Conservation (phyloP, 2,329 filamentous ascomycete genomes). For the Diaporthe eres region DNA sequence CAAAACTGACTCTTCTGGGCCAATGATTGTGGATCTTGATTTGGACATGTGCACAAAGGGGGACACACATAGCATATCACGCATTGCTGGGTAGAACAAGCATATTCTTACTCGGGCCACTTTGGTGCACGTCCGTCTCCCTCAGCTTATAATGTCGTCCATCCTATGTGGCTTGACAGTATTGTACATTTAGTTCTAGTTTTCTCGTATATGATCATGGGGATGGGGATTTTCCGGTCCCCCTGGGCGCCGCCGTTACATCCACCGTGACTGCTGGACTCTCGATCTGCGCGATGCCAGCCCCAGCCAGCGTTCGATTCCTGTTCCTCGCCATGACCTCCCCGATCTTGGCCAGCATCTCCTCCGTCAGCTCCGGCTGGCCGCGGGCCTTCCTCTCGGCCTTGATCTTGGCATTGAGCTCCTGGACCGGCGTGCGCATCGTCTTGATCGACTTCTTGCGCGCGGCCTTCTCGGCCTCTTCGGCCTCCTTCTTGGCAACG, state of each 20-base stretch:
- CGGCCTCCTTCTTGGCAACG: slow-evolving; percentile 63
- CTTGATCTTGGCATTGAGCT: slow-evolving; percentile 70
- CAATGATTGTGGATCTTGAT: slow-evolving; percentile 45
- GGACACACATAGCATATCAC: not conserved
- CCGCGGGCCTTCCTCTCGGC: slow-evolving; percentile 65
- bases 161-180: not conserved
- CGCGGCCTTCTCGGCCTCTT: slow-evolving; percentile 54
- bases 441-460: slow-evolving; percentile 52
- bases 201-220: slow-evolving; percentile 27
- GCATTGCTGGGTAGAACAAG: slow-evolving; percentile 1
- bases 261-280: not conserved
- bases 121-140: not conserved
- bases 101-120: not conserved
- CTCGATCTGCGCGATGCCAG: slow-evolving; percentile 10
- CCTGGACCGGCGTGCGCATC: slow-evolving; percentile 71
- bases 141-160: not conserved
- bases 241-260: not conserved
- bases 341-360: slow-evolving; percentile 75
- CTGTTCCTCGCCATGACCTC: slow-evolving; percentile 71
- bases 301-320: slow-evolving; percentile 54
- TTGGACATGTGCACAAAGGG: not conserved
- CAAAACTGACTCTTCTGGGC: slow-evolving; percentile 66
- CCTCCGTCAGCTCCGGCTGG: slow-evolving; percentile 68
- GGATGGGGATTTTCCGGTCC: slow-evolving; percentile 14
- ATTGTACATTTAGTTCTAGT: not conserved